Evolutionary conservation across 1,139 yeast species (phyloP), one percentile per base, ranked within the genome.

Genomic region (Pichia sp.): DNA sequence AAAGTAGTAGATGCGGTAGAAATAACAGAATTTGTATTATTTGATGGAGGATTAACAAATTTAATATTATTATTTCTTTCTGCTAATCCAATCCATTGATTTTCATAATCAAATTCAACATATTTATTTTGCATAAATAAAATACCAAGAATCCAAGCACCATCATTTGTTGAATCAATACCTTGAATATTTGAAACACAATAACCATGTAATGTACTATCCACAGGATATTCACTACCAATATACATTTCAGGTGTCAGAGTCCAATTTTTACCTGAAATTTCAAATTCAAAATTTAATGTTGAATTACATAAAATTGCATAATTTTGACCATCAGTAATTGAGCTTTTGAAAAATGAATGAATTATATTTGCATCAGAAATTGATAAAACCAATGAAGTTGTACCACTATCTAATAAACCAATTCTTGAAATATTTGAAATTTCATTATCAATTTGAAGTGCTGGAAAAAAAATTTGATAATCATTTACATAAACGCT

Each of bases 131-230:
- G 71, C 53, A 82, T 62, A 56, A 82, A 82, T 3, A 78, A 70
- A 30, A 79, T 81, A 4, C 89, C 89, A 35, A 82, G 63, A 34
- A 82, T 66, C 78, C 78, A 71, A 3, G 62, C 48, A 16, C 59
- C 60, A 42, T 61, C 59, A 27, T 56, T 41, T n/a, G 58, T 59
- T 3, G 62, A 53, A 40, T 64, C 66, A 9, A 73, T 56, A 20
- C 85, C 87, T 61, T 78, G 85, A 44, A 81, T 70, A 56, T 79
- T 80, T 10, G 84, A 76, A n/a, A 80, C 78, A 64, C 87, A 82
- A 57, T 73, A 70, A 0, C 81, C 80, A 20, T 54, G 35, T 45
- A 73, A 66, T 0, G 55, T 60, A 2, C 69, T 57, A 40, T 48
- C 52, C 3, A 58, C 53, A 2, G 70, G 47, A 53, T 78, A 74